Evolutionary conservation across 2,329 filamentous ascomycete genomes (phyloP).

Genomic region (Alternaria brassicae): DNA sequence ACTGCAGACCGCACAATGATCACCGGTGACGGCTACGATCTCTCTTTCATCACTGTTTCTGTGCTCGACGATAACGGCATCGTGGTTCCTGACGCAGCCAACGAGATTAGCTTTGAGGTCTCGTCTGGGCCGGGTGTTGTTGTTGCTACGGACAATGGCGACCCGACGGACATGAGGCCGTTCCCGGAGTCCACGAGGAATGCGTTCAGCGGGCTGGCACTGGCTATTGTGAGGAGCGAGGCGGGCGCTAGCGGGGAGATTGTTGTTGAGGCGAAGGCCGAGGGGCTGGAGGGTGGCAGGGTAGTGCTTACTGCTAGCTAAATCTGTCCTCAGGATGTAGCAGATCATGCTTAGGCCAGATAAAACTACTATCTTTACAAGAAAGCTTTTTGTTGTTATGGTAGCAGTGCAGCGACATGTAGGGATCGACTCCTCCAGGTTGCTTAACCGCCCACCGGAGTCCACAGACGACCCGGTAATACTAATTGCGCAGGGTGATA

Average conservation of each 20-base stretch:
- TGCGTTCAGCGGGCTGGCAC: slow-evolving; percentile 34
- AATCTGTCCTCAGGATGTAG: too few species aligned
- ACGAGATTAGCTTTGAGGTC: slow-evolving; percentile 56
- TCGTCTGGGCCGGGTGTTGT: slow-evolving; percentile 53
- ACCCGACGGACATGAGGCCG: slow-evolving; percentile 32
- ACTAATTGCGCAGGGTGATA: too few species aligned
- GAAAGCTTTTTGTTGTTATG: neutral
- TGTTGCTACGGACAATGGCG: slow-evolving; percentile 37
- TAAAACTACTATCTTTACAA: neutral
- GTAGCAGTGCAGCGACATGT: neutral
- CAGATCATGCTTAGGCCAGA: neutral
- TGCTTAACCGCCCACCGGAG: too few species aligned
- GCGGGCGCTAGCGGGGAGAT: slow-evolving; percentile 18
- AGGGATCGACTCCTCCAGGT: too few species aligned
- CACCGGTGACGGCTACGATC: slow-evolving; percentile 53
- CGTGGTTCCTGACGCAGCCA: slow-evolving; percentile 54
- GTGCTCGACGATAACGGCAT: slow-evolving; percentile 56
- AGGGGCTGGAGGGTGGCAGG: slow-evolving; percentile 9
- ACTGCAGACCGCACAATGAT: slow-evolving; percentile 54
- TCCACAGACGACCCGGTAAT: too few species aligned
- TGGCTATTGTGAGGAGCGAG: slow-evolving; percentile 34
- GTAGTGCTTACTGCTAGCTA: slow-evolving; percentile 14
- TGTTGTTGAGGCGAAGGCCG: slow-evolving; percentile 17
- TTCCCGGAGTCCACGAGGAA: slow-evolving; percentile 34
- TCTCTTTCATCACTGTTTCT: slow-evolving; percentile 57